These are phyloP conservation scores for Syzygium malaccense DNA, from an alignment of 441 rosid species.

Conservation along the genomic window DNA sequence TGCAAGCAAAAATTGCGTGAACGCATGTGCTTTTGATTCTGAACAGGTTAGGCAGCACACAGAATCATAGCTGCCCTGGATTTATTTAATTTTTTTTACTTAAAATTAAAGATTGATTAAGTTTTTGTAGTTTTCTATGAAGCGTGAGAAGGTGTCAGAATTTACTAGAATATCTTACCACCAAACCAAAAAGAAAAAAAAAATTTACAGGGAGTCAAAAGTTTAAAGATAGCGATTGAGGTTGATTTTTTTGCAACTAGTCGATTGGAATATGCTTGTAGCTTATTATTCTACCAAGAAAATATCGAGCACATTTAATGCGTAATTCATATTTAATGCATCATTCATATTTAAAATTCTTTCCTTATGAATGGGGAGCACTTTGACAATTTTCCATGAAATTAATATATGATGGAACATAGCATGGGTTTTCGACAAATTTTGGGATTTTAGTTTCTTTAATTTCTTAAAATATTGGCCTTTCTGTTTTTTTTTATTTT, in stretches of 20 bases:
- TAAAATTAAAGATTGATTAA: background rate
- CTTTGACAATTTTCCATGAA: background rate
- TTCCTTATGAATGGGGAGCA: background rate
- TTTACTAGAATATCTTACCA: background rate
- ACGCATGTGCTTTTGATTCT: background rate
- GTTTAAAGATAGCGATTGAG: background rate
- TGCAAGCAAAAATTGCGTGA: background rate
- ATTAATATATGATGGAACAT: background rate
- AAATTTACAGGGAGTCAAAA: background rate
- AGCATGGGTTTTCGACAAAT: background rate
- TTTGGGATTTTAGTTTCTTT: background rate
- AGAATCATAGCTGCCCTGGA: background rate
- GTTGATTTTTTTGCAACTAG: background rate
- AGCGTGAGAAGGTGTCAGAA: background rate
- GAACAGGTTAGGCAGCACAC: background rate
- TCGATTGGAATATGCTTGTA: background rate
- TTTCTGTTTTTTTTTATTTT: background rate
- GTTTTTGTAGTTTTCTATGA: background rate
- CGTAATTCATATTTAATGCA: background rate
- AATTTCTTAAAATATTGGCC: background rate
- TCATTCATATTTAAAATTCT: background rate
- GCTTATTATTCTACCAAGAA: background rate
- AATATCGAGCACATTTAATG: background rate
- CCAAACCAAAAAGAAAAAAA: background rate
- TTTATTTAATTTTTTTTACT: background rate